Evolutionary conservation across 148 eudicot species (phyloP).

Genomic region (Heliamphora exappendiculata): DNA sequence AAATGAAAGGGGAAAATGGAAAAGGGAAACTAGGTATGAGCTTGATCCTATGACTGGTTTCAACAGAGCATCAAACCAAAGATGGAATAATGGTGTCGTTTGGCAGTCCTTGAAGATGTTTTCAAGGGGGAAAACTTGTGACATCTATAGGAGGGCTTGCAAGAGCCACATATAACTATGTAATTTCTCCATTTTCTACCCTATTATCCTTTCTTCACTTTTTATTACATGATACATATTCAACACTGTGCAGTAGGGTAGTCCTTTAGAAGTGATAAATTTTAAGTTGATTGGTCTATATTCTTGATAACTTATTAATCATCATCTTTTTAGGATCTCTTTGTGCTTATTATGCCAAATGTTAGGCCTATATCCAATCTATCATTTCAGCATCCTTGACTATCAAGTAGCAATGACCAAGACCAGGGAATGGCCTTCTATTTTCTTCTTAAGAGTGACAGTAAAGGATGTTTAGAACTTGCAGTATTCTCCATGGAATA

Average conservation of each 20-base stretch:
- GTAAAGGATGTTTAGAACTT: neutral
- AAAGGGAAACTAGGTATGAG: conserved; percentile 1
- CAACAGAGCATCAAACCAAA: neutral
- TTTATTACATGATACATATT: neutral
- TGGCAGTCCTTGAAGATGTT: neutral
- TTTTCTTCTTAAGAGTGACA: neutral
- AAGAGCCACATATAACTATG: neutral
- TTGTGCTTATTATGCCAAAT: neutral
- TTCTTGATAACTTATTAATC: neutral
- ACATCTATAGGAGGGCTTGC: neutral
- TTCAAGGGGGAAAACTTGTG: neutral
- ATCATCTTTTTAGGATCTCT: neutral
- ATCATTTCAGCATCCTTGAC: neutral
- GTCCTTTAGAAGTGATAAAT: neutral
- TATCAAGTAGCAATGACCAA: neutral
- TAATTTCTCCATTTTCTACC: neutral
- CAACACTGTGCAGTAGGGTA: neutral
- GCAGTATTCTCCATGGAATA: neutral
- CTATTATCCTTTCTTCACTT: neutral
- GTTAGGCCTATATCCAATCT: neutral
- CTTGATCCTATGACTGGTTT: neutral
- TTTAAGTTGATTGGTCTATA: neutral
- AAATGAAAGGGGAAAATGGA: neutral
- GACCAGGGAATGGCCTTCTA: neutral
- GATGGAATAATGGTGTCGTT: neutral